phyloP scores from a whole-genome alignment of 495 filamentous ascomycete species.

The Stereocaulon alpinum region DNA sequence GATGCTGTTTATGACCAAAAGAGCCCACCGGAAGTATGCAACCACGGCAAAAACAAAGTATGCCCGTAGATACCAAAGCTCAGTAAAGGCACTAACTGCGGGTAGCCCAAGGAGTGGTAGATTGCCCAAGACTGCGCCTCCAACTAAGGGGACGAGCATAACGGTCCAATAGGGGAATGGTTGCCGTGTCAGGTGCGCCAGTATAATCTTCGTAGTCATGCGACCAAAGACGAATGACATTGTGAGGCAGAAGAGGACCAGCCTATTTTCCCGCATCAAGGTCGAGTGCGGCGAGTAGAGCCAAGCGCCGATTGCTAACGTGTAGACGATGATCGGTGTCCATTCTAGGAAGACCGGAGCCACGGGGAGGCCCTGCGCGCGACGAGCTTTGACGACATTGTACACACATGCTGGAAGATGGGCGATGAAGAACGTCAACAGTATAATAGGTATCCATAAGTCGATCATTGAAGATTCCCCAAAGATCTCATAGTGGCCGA shows the following conservation, averaged over 20 bases:
- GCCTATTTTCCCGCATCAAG: conserved; percentile 66
- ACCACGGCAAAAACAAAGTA: conserved; percentile 75
- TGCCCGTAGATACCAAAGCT: conserved; percentile 68
- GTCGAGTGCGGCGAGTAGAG: conserved; percentile 77
- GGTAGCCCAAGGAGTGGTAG: conserved; percentile 68
- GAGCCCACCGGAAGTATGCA: conserved; percentile 86
- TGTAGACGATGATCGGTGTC: conserved; percentile 81
- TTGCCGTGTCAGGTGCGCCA: conserved; percentile 86
- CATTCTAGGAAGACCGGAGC: conserved; percentile 86
- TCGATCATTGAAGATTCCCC: conserved; percentile 64
- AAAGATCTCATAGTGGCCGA: conserved; percentile 51
- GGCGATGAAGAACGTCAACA: conserved; percentile 58
- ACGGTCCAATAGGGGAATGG: conserved; percentile 96
- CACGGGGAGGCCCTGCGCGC: conserved; percentile 60
- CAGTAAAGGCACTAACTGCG: conserved; percentile 44
- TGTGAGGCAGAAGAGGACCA: conserved; percentile 85
- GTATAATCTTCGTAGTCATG: conserved; percentile 99
- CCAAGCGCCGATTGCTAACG: conserved; percentile 64
- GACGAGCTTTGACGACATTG: conserved; percentile 72
- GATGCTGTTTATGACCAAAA: conserved; percentile 81
- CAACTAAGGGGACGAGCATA: conserved; percentile 73
- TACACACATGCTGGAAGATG: conserved; percentile 73
- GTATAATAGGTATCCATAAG: conserved; percentile 74
- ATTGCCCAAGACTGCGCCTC: conserved; percentile 74
- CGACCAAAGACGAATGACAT: conserved; percentile 97